phyloP scores from a whole-genome alignment of 2,329 filamentous ascomycete genomes.

The Mycosphaerella sp. region DNA sequence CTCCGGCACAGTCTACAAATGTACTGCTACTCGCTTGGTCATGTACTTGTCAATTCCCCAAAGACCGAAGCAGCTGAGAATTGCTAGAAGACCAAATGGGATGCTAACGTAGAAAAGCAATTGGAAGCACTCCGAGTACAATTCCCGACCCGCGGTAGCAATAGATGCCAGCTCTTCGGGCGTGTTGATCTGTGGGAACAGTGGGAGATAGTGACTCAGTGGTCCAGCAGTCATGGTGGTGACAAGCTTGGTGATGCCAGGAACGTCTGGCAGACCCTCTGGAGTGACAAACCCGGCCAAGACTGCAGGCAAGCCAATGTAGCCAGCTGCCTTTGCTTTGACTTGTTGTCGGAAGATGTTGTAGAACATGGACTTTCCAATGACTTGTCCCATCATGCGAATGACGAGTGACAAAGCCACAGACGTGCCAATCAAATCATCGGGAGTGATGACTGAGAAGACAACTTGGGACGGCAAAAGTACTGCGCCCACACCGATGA shows the following conservation, averaged over 20 bases:
- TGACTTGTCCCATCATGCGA: slow-evolving; percentile 58
- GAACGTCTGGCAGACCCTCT: background rate
- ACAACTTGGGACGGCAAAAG: slow-evolving; percentile 63
- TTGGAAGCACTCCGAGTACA: slow-evolving; percentile 22
- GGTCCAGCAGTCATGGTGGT: slow-evolving; percentile 17
- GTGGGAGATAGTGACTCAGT: slow-evolving; percentile 13
- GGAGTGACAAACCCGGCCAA: slow-evolving; percentile 6
- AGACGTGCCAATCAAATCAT: slow-evolving; percentile 62
- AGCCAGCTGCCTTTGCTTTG: slow-evolving; percentile 43
- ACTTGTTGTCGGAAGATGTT: slow-evolving; percentile 43
- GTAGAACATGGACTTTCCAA: slow-evolving; percentile 45
- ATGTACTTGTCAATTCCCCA: slow-evolving; percentile 21
- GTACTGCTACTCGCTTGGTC: slow-evolving; percentile 11
- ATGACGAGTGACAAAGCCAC: slow-evolving; percentile 61
- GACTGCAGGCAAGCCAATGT: slow-evolving; percentile 23
- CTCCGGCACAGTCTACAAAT: slow-evolving; percentile 4
- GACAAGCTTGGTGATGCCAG: slow-evolving; percentile 11
- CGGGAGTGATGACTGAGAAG: slow-evolving; percentile 60
- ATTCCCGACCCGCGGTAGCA: slow-evolving; percentile 15
- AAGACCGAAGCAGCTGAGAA: slow-evolving; percentile 14
- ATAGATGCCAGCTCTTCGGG: slow-evolving; percentile 10
- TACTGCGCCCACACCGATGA: slow-evolving; percentile 59
- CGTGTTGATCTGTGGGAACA: slow-evolving; percentile 18
- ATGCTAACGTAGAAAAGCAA: slow-evolving; percentile 21
- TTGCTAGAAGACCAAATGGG: slow-evolving; percentile 17